phyloP scores from a whole-genome alignment of 129 eudicot genomes.

The Dittrichia graveolens region DNA sequence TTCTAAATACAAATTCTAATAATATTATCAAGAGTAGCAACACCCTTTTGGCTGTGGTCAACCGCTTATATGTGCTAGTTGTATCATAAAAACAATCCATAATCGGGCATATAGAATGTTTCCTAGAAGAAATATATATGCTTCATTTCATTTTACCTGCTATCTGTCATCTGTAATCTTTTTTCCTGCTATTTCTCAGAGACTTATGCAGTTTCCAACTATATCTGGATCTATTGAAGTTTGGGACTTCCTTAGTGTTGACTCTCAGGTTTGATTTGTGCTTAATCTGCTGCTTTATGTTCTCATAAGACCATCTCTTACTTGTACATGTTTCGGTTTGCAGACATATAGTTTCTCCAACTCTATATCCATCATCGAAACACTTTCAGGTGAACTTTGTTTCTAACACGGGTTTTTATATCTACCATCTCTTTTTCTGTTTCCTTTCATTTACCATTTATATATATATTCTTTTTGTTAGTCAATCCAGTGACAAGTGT shows the following conservation, averaged over 20 bases:
- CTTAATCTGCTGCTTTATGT: slow-evolving; percentile 21
- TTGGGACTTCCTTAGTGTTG: slow-evolving; percentile 99
- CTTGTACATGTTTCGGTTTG: slow-evolving; percentile 30
- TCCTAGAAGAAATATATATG: background rate
- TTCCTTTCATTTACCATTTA: slow-evolving; percentile 9
- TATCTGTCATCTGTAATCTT: slow-evolving; percentile 9
- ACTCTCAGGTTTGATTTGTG: slow-evolving; percentile 79
- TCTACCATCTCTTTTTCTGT: background rate
- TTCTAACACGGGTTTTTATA: background rate
- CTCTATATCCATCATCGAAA: slow-evolving; percentile 82
- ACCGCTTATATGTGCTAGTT: background rate
- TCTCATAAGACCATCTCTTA: slow-evolving; percentile 19
- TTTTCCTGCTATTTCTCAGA: slow-evolving; percentile 49
- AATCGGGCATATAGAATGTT: background rate
- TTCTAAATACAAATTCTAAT: background rate
- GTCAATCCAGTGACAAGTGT: slow-evolving; percentile 44
- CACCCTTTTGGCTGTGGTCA: no score
- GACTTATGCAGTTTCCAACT: slow-evolving; percentile 86
- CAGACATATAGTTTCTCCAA: slow-evolving; percentile 86
- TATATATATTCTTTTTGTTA: slow-evolving; percentile 27
- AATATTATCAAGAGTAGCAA: no score
- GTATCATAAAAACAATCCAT: background rate
- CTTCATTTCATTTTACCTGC: slow-evolving; percentile 10
- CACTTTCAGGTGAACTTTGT: slow-evolving; percentile 68
- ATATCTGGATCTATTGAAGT: slow-evolving; percentile 95